phyloP scores from a whole-genome alignment of 164 flowering plant species.

The Nelumbo lutea region DNA sequence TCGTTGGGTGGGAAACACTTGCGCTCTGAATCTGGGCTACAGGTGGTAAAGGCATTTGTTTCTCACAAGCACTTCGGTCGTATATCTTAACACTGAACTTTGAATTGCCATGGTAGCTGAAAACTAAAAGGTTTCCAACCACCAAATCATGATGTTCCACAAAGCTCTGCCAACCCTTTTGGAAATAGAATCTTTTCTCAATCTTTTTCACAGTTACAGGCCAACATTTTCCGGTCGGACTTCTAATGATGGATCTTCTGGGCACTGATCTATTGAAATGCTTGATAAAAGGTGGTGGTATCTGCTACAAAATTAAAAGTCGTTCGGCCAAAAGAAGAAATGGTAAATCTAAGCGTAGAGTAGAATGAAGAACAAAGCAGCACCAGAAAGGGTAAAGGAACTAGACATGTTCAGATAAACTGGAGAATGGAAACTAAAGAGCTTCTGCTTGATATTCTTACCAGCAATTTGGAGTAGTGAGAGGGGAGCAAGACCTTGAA shows the following conservation, averaged over 20 bases:
- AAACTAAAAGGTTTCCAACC: slow-evolving; percentile 23
- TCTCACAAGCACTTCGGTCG: neutral
- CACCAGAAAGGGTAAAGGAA: no score
- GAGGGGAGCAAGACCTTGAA: neutral
- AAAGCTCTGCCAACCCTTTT: slow-evolving; percentile 33
- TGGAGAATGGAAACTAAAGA: no score
- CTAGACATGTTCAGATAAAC: no score
- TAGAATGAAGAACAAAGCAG: no score
- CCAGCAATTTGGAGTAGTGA: neutral
- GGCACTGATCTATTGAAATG: slow-evolving; percentile 17
- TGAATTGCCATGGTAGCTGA: slow-evolving; percentile 17
- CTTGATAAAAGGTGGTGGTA: slow-evolving; percentile 16
- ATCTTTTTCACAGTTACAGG: slow-evolving; percentile 1
- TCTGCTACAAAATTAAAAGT: neutral
- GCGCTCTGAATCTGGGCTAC: no score
- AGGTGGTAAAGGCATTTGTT: neutral
- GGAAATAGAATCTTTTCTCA: slow-evolving; percentile 16
- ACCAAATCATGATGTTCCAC: slow-evolving; percentile 19
- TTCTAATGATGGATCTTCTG: neutral
- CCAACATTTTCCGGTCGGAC: slow-evolving; percentile 4
- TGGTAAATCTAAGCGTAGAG: no score
- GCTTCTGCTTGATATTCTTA: neutral
- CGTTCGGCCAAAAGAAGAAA: no score
- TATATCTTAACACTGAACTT: neutral
- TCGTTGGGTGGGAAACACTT: no score